phyloP scores from a whole-genome alignment of 768 basidiomycete genomes.

The Phaffia tasmanica region DNA sequence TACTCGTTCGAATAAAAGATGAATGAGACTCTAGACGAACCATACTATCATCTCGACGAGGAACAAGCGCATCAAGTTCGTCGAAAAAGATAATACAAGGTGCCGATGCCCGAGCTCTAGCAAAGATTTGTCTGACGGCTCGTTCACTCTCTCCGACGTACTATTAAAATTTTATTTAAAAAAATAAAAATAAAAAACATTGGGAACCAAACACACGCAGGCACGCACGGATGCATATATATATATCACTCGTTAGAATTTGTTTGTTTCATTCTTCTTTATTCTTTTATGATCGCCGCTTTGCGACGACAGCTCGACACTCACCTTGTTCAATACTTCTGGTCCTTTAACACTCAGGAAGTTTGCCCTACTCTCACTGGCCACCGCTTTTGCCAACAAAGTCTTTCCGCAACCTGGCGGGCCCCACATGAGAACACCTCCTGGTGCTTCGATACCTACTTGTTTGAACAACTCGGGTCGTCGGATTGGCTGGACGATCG shows the following conservation, averaged over 20 bases:
- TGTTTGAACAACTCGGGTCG: slow-evolving; percentile 76
- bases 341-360: slow-evolving; percentile 98
- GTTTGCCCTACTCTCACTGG: slow-evolving; percentile 87
- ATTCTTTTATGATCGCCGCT: too few species aligned
- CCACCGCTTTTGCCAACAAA: slow-evolving; percentile 91
- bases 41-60: slow-evolving; percentile 75
- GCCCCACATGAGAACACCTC: slow-evolving; percentile 95
- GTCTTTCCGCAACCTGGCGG: slow-evolving; percentile 99
- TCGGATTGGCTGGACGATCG: slow-evolving; percentile 87
- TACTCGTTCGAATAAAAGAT: not conserved
- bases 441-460: slow-evolving; percentile 81
- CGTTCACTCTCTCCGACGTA: slow-evolving; percentile 96
- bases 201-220: too few species aligned
- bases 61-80: slow-evolving; percentile 84
- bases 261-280: too few species aligned
- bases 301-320: too few species aligned
- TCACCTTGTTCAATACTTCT: slow-evolving; percentile 82
- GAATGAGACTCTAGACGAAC: slow-evolving; percentile 42
- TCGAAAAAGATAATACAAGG: slow-evolving; percentile 96
- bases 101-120: slow-evolving; percentile 79
- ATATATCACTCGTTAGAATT: too few species aligned
- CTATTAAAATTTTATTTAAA: slow-evolving; percentile 46
- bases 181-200: not conserved
- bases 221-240: too few species aligned
- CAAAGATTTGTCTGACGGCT: slow-evolving; percentile 88